These are phyloP conservation scores for Kondoa subrosea DNA, from an alignment of 768 basidiomycete species.

Conservation along the genomic window DNA sequence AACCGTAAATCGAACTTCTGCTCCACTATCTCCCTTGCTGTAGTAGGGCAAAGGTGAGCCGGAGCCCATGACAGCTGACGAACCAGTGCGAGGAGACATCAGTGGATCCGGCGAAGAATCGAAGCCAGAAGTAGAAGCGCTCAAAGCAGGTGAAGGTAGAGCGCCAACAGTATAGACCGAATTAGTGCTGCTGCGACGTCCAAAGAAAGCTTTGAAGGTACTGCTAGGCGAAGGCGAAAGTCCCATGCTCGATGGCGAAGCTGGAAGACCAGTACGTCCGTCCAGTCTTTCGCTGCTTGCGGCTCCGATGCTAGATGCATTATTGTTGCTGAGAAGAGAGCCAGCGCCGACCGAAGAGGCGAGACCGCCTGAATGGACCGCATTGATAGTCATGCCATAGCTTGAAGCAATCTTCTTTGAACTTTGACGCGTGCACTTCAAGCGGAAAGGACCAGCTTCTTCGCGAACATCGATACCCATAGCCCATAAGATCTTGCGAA, in stretches of 20 bases:
- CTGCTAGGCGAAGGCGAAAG: constrained; percentile 18
- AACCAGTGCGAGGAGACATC: background rate
- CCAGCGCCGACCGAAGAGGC: background rate
- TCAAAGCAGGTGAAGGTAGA: constrained; percentile 18
- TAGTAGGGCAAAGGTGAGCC: constrained; percentile 40
- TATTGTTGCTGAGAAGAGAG: background rate
- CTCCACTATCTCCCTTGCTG: constrained; percentile 66
- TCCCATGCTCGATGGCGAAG: constrained; percentile 6
- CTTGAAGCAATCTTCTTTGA: constrained; percentile 38
- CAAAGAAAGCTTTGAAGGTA: constrained; percentile 19
- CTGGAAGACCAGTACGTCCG: background rate
- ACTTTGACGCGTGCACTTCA: constrained; percentile 65
- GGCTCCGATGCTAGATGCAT: background rate
- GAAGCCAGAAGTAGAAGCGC: background rate
- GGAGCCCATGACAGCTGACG: constrained; percentile 8
- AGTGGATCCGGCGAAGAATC: background rate
- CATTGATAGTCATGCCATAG: constrained; percentile 1
- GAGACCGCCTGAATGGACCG: background rate
- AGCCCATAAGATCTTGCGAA: constrained; percentile 56
- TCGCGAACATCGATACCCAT: constrained; percentile 81
- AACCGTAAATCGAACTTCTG: constrained; percentile 90
- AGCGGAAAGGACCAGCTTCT: constrained; percentile 72
- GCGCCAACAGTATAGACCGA: background rate
- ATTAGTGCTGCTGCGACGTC: constrained; percentile 16
- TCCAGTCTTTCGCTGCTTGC: constrained; percentile 1